Conservation (phyloP, 495 filamentous ascomycete genomes). For the Penicillium lividum region DNA sequence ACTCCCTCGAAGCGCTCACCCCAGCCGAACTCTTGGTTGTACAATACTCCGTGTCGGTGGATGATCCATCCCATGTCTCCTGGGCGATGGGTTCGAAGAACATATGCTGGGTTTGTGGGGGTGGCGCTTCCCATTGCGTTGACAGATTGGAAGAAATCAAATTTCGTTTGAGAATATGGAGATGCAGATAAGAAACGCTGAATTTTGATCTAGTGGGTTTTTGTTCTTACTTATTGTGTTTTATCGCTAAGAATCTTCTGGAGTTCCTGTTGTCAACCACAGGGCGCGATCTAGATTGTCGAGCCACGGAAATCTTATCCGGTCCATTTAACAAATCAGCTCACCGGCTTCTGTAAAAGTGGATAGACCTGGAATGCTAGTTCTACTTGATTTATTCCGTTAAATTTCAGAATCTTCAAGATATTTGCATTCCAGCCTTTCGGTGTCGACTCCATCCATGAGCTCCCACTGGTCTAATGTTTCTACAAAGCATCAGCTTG, state of each 20-base stretch:
- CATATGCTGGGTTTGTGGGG: slow-evolving; percentile 5
- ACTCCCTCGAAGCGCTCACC: slow-evolving; percentile 26
- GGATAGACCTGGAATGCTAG: neutral
- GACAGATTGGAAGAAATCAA: neutral
- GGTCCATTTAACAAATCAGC: neutral
- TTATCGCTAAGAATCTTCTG: slow-evolving; percentile 1
- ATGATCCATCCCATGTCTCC: slow-evolving; percentile 33
- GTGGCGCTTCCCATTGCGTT: slow-evolving; percentile 11
- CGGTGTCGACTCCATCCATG: neutral
- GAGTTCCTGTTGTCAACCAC: slow-evolving; percentile 8
- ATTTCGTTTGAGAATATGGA: neutral
- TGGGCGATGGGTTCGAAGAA: slow-evolving; percentile 23
- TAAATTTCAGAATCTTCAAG: neutral
- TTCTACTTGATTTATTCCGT: neutral
- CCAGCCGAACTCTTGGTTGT: slow-evolving; percentile 28
- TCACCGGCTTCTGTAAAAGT: neutral
- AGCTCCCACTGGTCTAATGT: neutral
- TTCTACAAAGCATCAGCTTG: neutral
- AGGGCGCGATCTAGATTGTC: slow-evolving; percentile 8
- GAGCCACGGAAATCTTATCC: neutral
- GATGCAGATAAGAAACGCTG: neutral
- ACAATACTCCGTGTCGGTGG: slow-evolving; percentile 28
- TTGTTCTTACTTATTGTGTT: neutral
- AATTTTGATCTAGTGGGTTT: neutral
- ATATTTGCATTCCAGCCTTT: neutral